Base-by-base conservation (phyloP, 768 basidiomycete species). In the Tylopilus balloui region DNA sequence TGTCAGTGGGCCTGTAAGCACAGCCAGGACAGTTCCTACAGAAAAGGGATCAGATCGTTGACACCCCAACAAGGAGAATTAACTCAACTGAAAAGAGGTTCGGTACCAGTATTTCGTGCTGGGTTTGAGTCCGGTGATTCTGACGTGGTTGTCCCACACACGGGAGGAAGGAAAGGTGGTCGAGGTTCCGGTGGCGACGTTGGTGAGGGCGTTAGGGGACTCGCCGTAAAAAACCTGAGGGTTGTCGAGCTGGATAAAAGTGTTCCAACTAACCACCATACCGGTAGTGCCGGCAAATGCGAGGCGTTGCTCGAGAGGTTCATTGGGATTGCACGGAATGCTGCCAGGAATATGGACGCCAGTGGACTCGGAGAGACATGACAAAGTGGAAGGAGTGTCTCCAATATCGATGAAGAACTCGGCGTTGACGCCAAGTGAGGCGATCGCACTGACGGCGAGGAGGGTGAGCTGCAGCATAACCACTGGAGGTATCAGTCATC, bases 141-240 rank as follows among this genome's bases (percentile, higher is more conserved):
- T 65, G 21, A 64, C 63, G 34, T 64, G 63, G 44, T 65, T 65
- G 42, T 64, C 53, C 19, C 56, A 64, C 19, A 65, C 63, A 38
- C 58, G 58, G 4, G 63, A 64, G 14, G 49, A 45, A 14, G 56
- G 54, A 42, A 62, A 65, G 4, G 63, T 64, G 39, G 40, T 46
- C 24, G 60, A 65, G 14, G 0, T 47, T 32, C 63, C 63, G 14
- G 45, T 48, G 19, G 54, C 58, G 13, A 64, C 51, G 8, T 36
- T 60, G 15, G 48, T 54, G 28, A 64, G 55, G 1, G 53, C n/a
- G 17, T 19, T 36, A 1, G 60, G 63, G 13, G 51, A 53, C 23
- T 56, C 32, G 8, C 63, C 60, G 9, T 64, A 64, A 53, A 55
- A 64, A 6, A 64, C 63, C 43, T 64, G 55, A 0, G 60, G 60